Percentiles rank a stretch among this genome's conserved stretches.
Conservation (phyloP, 768 basidiomycete genomes). For the Phlegmacium glaucopus region DNA sequence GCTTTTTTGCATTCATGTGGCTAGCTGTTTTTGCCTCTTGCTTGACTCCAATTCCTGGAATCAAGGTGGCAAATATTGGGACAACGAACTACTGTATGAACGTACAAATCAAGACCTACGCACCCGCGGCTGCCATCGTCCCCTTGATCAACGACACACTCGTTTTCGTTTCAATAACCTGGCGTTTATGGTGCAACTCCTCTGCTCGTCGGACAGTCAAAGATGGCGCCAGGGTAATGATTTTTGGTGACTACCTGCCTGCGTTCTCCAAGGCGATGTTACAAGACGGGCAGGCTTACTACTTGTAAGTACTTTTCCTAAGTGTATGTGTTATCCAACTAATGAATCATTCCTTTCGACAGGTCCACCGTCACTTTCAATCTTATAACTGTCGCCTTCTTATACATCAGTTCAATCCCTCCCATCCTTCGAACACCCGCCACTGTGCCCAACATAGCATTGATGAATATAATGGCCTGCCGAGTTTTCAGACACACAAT, state of each 20-base stretch:
- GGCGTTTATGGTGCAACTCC: constrained; percentile 17
- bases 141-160: constrained; percentile 23
- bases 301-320: constrained; percentile 21
- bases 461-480: constrained; percentile 16
- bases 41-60: background rate
- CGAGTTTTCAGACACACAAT: constrained; percentile 14
- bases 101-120: constrained; percentile 5
- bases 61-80: background rate
- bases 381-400: constrained; percentile 6
- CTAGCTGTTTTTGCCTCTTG: background rate
- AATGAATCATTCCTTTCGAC: background rate
- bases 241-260: constrained; percentile 24
- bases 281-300: constrained; percentile 29
- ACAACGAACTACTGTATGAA: constrained; percentile 1
- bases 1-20: background rate
- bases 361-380: constrained; percentile 10
- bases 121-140: constrained; percentile 14
- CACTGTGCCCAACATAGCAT: constrained; percentile 4
- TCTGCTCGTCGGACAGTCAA: background rate
- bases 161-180: constrained; percentile 29
- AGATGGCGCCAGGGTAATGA: constrained; percentile 5
- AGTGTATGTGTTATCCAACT: background rate
- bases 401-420: background rate
- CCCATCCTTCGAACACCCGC: constrained; percentile 1
- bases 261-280: constrained; percentile 22